Evolutionary conservation across 2,329 filamentous ascomycete genomes (phyloP), one percentile per base, ranked within the genome.

Genomic region (Ceratocystis harringtonii): DNA sequence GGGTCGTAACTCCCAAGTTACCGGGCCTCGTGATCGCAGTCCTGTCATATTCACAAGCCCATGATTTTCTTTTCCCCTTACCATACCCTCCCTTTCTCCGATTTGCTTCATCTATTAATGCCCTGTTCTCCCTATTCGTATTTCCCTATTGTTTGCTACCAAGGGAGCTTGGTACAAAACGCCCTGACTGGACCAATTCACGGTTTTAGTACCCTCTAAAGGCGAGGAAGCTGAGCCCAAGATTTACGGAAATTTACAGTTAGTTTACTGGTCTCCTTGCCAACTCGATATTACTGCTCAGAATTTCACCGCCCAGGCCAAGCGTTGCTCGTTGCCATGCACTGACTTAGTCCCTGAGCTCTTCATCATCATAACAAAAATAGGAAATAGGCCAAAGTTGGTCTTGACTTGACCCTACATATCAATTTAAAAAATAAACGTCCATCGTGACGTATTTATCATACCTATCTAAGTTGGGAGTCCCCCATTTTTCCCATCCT

Each of bases 381-480:
- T 25, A 52, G 48, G 19, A 7, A 58, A n/a, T 25, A 52, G 48
- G 19, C 48, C 48, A 52, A 28, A 52, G 48, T 52, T 52, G n/a
- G 17, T 8, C 48, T 25, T 52, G 48, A 15, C 48, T 19, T n/a
- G 7, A 19, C 48, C 48, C 48, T 52, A 22, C 48, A 10, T 52
- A 10, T 15, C 22, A 10, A 10, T 15, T 10, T 25, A 4, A 22
- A 57, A 58, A 58, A 36, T 5, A 58, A 17, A 58, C 32, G 55
- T 58, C 30, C 55, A 58, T 36, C 55, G 55, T 58, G 55, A 58
- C 55, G 55, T 58, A 52, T 25, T 8, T 52, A 58, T 36, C 36
- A 58, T n/a, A 25, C 15, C 22, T 1, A 45, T 52, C 36, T 25
- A 55, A 44, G 10, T 30, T 64, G 36, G 19, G 19, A 6, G 28